Base-by-base conservation (phyloP, 2,329 filamentous ascomycete genomes). In the Trematosphaeria pertusa region DNA sequence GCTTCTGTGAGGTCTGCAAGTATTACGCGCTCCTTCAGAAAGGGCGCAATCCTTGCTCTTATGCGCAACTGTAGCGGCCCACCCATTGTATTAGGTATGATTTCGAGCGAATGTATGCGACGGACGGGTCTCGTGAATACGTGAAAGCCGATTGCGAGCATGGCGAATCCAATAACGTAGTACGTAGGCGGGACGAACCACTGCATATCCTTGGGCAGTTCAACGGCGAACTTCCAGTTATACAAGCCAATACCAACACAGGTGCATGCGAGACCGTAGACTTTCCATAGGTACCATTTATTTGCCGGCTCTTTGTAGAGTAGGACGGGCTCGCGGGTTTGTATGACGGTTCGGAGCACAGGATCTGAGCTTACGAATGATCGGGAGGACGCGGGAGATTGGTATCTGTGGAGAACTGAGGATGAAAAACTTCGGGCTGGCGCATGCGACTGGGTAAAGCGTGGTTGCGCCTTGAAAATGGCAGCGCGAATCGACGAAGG, bases 161-260 rank as follows among this genome's bases (percentile, higher is more conserved):
- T 61, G 11, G 56, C 50, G 17, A 67, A 11, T 9, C 61, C 61
- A 7, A 70, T 57, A n/a, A 67, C 52, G n/a, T 67, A 47, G 30
- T 72, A 72, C 3, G 62, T 65, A 3, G 62, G 65, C 12, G 61
- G 54, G 1, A 72, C 64, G 39, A 70, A 72, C 39, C 59, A 65
- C 2, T 65, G 54, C 11, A 68, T 47, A 19, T 65, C 65, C 35
- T 62, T 59, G 14, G 69, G 59, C 11, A 70, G 57, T 12, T 64
- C 54, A 7, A 18, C 33, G 39, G 34, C 42, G 45, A 63, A 70
- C 24, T 64, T 65, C 35, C 68, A 61, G 4, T 57, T 56, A 32
- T 50, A 72, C 5, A 64, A 54, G 2, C 64, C 66, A 5, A 56
- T 56, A n/a, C 54, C 64, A 6, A 34, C 48, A 64, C n/a, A 59